Evolutionary conservation across 202 grass and related monocot species (phyloP).

Genomic region (Eragrostis tef): DNA sequence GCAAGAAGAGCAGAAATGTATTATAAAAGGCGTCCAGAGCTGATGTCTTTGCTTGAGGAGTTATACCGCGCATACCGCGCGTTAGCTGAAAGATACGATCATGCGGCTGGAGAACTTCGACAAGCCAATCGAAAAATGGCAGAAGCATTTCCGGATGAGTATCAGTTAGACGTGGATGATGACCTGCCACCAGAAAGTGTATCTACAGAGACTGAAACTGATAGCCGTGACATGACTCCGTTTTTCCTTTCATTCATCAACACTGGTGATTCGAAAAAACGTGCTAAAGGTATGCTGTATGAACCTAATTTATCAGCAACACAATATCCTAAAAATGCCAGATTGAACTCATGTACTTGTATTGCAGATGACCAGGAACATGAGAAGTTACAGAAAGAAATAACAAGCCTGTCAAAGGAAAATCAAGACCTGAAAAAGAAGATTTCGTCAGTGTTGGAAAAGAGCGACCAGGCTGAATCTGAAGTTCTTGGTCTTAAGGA

Average conservation of each 20-base stretch:
- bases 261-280: conserved; percentile 56
- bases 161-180: conserved; percentile 72
- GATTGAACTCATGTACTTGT: conserved; percentile 16
- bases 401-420: conserved; percentile 72
- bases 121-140: conserved; percentile 85
- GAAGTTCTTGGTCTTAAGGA: conserved; percentile 68
- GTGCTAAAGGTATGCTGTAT: conserved; percentile 58
- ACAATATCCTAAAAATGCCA: conserved; percentile 14
- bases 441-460: conserved; percentile 58
- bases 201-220: conserved; percentile 46
- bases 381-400: conserved; percentile 84
- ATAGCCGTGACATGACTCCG: conserved; percentile 57
- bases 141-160: conserved; percentile 87
- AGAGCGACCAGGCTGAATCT: conserved; percentile 57
- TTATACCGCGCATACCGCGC: conserved; percentile 91
- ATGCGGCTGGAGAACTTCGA: conserved; percentile 84
- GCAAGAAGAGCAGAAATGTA: conserved; percentile 97
- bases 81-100: conserved; percentile 92
- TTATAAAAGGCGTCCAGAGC: conserved; percentile 84
- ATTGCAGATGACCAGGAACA: conserved; percentile 67
- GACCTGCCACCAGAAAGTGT: conserved; percentile 66
- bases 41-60: conserved; percentile 94
- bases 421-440: conserved; percentile 89
- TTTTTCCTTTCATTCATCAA: conserved; percentile 65
- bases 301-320: conserved; percentile 19